Evolutionary conservation across 179 eudicot genomes (phyloP).

Genomic region (Silene noctiflora): DNA sequence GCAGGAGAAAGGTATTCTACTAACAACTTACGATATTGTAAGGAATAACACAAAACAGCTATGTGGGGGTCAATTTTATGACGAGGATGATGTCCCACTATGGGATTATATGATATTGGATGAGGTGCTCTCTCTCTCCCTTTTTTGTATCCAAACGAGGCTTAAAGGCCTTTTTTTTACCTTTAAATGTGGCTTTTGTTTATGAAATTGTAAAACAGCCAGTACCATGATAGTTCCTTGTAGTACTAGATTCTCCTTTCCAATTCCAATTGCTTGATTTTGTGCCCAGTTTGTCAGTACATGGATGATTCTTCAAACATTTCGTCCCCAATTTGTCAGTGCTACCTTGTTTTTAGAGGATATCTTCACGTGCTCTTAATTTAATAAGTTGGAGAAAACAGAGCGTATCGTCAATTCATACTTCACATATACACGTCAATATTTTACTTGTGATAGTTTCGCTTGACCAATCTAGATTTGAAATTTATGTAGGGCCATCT

Average conservation of each 20-base stretch:
- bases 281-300: background rate
- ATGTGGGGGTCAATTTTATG: slow-evolving; percentile 41
- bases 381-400: background rate
- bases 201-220: background rate
- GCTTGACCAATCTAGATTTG: background rate
- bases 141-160: too few relatives aligned
- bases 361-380: background rate
- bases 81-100: slow-evolving; percentile 53
- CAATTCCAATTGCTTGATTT: background rate
- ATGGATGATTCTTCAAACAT: background rate
- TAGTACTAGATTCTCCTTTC: background rate
- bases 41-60: slow-evolving; percentile 72
- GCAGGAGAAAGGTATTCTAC: slow-evolving; percentile 85
- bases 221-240: background rate
- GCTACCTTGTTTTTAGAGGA: background rate
- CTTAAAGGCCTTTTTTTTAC: too few relatives aligned
- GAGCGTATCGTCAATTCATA: background rate
- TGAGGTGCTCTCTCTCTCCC: slow-evolving; percentile 47
- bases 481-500: slow-evolving; percentile 71
- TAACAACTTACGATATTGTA: slow-evolving; percentile 93
- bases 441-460: background rate
- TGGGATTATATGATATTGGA: slow-evolving; percentile 99
- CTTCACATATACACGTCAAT: background rate
- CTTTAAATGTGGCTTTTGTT: background rate
- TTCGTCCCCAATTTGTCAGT: background rate